Conservation (phyloP, 1,284 basidiomycete genomes). For the Mrakiaceae sp. region DNA sequence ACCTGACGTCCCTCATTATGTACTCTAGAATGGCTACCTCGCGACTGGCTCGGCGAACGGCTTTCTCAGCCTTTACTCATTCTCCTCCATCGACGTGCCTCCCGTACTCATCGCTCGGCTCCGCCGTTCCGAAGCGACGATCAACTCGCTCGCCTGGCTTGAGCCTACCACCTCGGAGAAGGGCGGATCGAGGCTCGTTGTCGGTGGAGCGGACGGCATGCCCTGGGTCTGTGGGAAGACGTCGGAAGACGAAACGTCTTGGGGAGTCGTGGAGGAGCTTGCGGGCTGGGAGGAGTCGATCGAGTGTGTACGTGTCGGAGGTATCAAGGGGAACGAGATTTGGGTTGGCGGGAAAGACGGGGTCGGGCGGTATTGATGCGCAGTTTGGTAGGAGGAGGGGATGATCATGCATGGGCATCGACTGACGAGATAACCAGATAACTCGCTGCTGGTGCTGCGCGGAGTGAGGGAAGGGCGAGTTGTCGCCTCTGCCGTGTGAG, state of each 20-base stretch:
- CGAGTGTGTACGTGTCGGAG: neutral
- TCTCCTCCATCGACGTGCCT: neutral
- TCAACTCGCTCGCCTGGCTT: slow-evolving; percentile 8
- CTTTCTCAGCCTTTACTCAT: neutral
- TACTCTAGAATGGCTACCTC: neutral
- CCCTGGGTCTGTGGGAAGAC: slow-evolving; percentile 1
- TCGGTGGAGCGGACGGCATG: slow-evolving; percentile 12
- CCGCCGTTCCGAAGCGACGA: slow-evolving; percentile 2
- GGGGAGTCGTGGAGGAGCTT: slow-evolving; percentile 8
- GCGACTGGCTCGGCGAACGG: neutral
- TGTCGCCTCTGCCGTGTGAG: too few species aligned
- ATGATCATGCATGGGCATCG: neutral
- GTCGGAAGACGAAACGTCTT: neutral
- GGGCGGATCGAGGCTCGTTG: neutral
- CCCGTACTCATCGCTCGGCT: neutral
- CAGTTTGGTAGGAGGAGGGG: neutral
- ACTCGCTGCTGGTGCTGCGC: too few species aligned
- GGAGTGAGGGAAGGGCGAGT: too few species aligned
- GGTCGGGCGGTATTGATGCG: slow-evolving; percentile 5
- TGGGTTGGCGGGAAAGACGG: slow-evolving; percentile 11
- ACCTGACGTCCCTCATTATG: neutral
- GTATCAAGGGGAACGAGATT: neutral
- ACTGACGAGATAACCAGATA: too few species aligned
- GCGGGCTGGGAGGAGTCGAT: slow-evolving; percentile 12
- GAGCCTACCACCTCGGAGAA: neutral